phyloP scores from a whole-genome alignment of 345 rosid species.

The Cardamine occulta region DNA sequence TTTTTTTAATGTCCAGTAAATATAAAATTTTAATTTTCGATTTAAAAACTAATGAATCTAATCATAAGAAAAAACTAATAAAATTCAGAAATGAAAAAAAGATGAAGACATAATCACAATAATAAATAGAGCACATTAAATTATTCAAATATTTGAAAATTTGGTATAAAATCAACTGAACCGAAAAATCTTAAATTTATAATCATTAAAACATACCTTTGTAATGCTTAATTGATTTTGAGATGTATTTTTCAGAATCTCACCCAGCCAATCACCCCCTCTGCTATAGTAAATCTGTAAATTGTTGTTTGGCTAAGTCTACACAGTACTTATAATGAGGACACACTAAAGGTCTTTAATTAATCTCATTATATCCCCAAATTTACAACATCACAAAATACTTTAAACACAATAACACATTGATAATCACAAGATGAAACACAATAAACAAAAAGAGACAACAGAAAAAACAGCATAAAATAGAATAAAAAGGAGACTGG shows the following conservation, averaged over 20 bases:
- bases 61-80: too few relatives aligned
- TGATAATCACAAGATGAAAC: conserved; percentile 13
- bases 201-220: not conserved
- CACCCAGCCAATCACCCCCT: not conserved
- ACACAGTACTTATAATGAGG: not conserved
- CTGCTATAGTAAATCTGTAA: not conserved
- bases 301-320: not conserved
- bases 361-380: conserved; percentile 24
- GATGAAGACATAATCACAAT: not conserved
- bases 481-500: conserved; percentile 23
- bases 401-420: conserved; percentile 26
- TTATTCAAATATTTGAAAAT: not conserved
- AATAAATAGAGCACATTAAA: not conserved
- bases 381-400: conserved; percentile 30
- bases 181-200: not conserved
- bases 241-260: not conserved
- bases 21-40: too few relatives aligned
- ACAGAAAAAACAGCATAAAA: not conserved
- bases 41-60: too few relatives aligned
- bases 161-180: too few relatives aligned
- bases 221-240: not conserved
- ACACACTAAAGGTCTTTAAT: not conserved
- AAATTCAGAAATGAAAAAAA: too few relatives aligned
- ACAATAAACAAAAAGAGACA: not conserved
- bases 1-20: too few relatives aligned